Conservation (phyloP, 2,329 filamentous ascomycete genomes). For the Capronia coronata region DNA sequence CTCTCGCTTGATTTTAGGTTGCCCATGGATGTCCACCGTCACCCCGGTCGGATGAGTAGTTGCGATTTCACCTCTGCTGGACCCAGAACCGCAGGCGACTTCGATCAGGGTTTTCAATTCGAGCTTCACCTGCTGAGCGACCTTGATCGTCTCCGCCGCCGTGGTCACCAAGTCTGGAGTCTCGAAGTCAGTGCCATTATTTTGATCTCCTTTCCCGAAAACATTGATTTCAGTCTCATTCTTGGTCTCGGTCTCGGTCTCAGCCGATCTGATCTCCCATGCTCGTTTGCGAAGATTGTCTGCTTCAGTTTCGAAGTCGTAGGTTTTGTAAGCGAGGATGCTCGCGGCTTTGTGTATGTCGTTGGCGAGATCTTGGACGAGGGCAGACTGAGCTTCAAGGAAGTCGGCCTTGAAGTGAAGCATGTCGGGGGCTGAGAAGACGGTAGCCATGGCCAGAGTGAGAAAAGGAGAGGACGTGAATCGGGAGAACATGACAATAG, state of each 20-base stretch:
- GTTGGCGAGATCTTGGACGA: slow-evolving; percentile 2
- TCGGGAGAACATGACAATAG: background rate
- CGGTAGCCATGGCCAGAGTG: slow-evolving; percentile 5
- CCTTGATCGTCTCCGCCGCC: slow-evolving; percentile 1
- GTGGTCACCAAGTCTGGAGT: background rate
- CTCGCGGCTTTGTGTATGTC: slow-evolving; percentile 7
- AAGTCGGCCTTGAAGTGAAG: slow-evolving; percentile 10
- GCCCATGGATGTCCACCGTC: too few relatives aligned
- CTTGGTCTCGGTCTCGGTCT: background rate
- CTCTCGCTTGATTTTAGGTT: too few relatives aligned
- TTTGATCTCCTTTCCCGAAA: background rate
- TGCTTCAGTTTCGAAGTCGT: slow-evolving; percentile 6
- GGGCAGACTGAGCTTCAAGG: slow-evolving; percentile 5
- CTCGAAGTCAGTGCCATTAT: background rate
- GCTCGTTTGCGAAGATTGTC: slow-evolving; percentile 6
- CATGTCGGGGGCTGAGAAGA: background rate
- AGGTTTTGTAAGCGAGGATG: slow-evolving; percentile 5
- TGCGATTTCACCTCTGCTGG: background rate
- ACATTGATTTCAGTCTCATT: background rate
- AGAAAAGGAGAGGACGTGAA: background rate
- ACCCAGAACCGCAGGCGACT: background rate
- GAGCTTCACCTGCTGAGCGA: slow-evolving; percentile 5
- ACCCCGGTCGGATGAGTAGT: too few relatives aligned
- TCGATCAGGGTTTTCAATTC: slow-evolving; percentile 6
- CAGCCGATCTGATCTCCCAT: background rate